Base-by-base conservation (phyloP, 139 green algal species). In the Diplosphaera chodatii region DNA sequence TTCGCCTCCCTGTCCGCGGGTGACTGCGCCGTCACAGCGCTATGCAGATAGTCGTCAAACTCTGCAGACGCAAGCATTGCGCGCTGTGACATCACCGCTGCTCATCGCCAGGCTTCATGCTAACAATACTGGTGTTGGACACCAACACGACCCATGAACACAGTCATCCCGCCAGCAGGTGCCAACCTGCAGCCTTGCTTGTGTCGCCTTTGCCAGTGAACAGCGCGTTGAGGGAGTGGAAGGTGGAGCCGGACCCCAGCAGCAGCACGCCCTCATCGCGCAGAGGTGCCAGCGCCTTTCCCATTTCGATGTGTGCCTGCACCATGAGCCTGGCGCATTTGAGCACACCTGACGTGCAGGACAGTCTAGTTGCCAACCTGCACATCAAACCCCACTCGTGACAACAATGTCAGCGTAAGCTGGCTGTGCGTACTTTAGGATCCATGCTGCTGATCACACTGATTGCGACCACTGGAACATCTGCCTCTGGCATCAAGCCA, bases 221-320 rank as follows among this genome's bases (percentile, higher is more conserved):
- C 34, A 86, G 66, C 4, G 37, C 66, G 0, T 31, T 27, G 80
- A 92, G 80, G 77, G 86, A 90, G 79, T 93, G 88, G 67, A 90
- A 91, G 41, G 59, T 78, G 18, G 77, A 63, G 40, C 88, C 88
- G 55, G 66, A 81, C 41, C 77, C 80, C 32, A 96, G 10, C 29
- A 96, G 71, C 27, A 94, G 76, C 34, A 96, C 84, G 3, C 86
- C 86, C 59, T 96, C 78, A 23, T 86, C 81, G 0, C 89, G 74
- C 68, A 96, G 77, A 0, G 90, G 86, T 16, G 78, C 74, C 31
- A 96, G 78, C 6, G 90, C 89, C 41, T 74, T 55, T 3, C 90
- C 90, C 34, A 96, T 69, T 6, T 69, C 56, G 16, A 90, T 56
- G 55, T 90, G 86, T 30, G 64, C 48, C 81, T 81, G 75, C 71